Evolutionary conservation across 768 basidiomycete species (phyloP).

Genomic region (Mycena haematopus): DNA sequence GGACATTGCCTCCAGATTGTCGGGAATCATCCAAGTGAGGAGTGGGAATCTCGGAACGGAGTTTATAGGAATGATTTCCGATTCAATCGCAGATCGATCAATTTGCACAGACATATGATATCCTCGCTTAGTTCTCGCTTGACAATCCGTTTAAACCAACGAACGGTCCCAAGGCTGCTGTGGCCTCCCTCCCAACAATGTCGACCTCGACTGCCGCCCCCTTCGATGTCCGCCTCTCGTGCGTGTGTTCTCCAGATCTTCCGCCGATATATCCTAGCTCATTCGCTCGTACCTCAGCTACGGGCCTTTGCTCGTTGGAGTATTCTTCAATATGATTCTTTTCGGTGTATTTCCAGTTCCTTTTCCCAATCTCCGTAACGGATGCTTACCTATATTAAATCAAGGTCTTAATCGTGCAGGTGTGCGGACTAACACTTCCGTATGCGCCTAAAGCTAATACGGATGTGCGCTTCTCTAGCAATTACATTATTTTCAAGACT

Average conservation of each 20-base stretch:
- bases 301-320: constrained; percentile 31
- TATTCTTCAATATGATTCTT: constrained; percentile 31
- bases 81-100: too few relatives aligned
- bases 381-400: background rate
- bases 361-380: background rate
- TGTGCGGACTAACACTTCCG: background rate
- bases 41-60: too few relatives aligned
- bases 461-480: background rate
- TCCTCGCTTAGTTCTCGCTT: too few relatives aligned
- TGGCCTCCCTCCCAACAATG: too few relatives aligned
- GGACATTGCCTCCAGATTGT: too few relatives aligned
- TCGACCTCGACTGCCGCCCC: background rate
- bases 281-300: background rate
- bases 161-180: too few relatives aligned
- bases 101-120: too few relatives aligned
- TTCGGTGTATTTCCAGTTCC: constrained; percentile 13
- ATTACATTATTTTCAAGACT: background rate
- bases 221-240: background rate
- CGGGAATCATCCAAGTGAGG: too few relatives aligned
- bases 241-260: background rate
- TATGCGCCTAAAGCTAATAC: background rate
- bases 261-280: background rate
- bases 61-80: too few relatives aligned
- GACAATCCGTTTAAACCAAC: too few relatives aligned
- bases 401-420: background rate